Base-by-base conservation (phyloP, 148 eudicot species). In the Talinum fruticosum region DNA sequence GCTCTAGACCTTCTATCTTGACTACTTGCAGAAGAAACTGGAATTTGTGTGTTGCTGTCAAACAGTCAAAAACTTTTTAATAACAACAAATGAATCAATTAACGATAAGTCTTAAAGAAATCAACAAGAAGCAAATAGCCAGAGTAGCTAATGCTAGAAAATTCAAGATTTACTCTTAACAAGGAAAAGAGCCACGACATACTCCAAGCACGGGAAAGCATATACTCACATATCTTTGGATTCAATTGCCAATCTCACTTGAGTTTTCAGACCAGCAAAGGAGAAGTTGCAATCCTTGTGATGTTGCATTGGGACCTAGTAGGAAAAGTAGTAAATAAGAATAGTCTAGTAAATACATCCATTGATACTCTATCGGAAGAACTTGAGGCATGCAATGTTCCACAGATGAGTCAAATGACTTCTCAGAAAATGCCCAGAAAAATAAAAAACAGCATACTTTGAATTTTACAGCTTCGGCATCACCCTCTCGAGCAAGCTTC, bases 251-350 rank as follows among this genome's bases (percentile, higher is more conserved):
- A 91, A 84, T 83, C 87, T 90, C 87, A 96, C 99, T 96, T 96
- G 99, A 78, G 97, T 96, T 86, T 96, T 96, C 76, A 96, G 87
- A 74, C 99, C 98, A 83, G 99, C 99, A 83, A 84, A 93, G 3
- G 98, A 96, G 84, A 96, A 96, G 85, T 96, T 96, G 89, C 99
- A 96, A 86, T 96, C 99, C 84, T 93, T 93, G 78, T 96, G 93
- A 78, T 96, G 99, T 80, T 84, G 91, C 99, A 96, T 96, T 30
- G 99, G 99, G 69, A 91, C 93, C 99, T 96, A 79, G 69, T 6
- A 74, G 23, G 47, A 15, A 28, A 68, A 61, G 35, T 28, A 69
- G 81, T 19, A 47, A 69, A 66, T 23, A 66, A 51, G 26, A 30
- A 36, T 4, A 8, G 41, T 23, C 68, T 41, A 82, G 6, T 7